A percentile compares a stretch with the other conserved stretches of the same genome.
Evolutionary conservation across 2,329 filamentous ascomycete species (phyloP).

Genomic region (Coniosporium tulheliwenetii): DNA sequence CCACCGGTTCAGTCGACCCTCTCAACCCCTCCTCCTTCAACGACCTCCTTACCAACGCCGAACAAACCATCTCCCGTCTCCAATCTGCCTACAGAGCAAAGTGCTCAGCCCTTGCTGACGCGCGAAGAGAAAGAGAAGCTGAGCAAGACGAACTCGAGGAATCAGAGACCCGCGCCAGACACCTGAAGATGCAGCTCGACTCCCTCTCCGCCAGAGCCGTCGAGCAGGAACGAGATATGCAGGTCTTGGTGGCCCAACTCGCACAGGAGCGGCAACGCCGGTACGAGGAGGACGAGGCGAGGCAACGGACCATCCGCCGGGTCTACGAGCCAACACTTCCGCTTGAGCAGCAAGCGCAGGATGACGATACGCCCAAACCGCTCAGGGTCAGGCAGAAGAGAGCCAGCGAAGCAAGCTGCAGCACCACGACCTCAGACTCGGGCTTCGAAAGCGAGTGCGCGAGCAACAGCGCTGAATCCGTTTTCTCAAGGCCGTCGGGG

Average conservation of each 20-base stretch:
- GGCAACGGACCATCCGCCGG: constrained; percentile 2
- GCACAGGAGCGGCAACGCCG: constrained; percentile 25
- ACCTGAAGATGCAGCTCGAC: constrained; percentile 45
- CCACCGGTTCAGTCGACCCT: constrained; percentile 31
- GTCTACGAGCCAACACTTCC: constrained; percentile 8
- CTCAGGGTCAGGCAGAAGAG: constrained; percentile 5
- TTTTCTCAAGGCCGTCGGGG: constrained; percentile 10
- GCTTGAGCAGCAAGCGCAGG: constrained; percentile 14
- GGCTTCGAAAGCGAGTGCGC: constrained; percentile 45
- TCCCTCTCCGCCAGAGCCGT: constrained; percentile 39
- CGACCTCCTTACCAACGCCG: constrained; percentile 39
- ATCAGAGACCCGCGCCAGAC: constrained; percentile 38
- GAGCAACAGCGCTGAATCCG: constrained; percentile 31
- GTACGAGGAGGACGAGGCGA: constrained; percentile 19
- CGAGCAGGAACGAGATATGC: constrained; percentile 41
- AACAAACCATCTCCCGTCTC: constrained; percentile 36
- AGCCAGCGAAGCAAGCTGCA: constrained; percentile 10
- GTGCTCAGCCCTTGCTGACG: constrained; percentile 32
- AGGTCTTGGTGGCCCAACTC: constrained; percentile 32
- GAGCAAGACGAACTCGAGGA: constrained; percentile 47
- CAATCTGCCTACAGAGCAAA: constrained; percentile 41
- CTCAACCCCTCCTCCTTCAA: constrained; percentile 39
- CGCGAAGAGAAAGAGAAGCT: constrained; percentile 37
- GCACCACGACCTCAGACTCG: constrained; percentile 33
- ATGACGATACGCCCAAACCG: neutral